Base-by-base conservation (phyloP, 2,329 filamentous ascomycete genomes). In the Fusarium palustre region DNA sequence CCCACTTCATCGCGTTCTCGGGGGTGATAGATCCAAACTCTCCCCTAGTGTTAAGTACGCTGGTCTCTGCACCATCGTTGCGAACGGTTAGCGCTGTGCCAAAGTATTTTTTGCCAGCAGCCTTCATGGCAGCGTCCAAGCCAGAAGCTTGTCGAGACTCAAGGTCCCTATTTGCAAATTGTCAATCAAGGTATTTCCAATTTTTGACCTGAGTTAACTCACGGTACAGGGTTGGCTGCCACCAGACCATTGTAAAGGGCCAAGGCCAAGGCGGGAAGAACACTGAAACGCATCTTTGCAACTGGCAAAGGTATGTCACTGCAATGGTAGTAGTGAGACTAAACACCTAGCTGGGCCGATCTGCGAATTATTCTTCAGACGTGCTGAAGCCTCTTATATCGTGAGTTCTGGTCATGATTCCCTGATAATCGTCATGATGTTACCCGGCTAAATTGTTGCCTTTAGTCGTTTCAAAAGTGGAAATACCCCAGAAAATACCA, bases 1-100 rank as follows among this genome's bases (percentile, higher is more conserved):
- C 59, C 59, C 59, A 63, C 11, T 63, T 63, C 59, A 63, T 63
- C 18, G 59, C 59, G n/a, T 63, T 63, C 24, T 63, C 59, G 1
- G 59, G 59, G 1, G 59, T 63, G 16, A 63, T 34, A 18, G 59
- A 63, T 0, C 59, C 59, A 24, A 63, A 31, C 5, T 63, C 57
- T 5, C 53, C 53, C 28, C 31, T 62, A 8, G 52, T 63, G 47
- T 62, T 46, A n/a, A 63, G 25, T 9, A 63, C 18, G 16, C 30
- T 55, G 30, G 15, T 62, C 41, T 63, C 59, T n/a, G 5, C 22
- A 3, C 15, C 15, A 8, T 63, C 57, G 16, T 24, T 42, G 20
- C 59, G 59, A 7, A 63, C 57, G 5, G 59, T 63, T 7, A 63
- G n/a, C 13, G 59, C 59, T 7, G 59, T 63, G 1, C 59, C 59